These are phyloP conservation scores for Fusarium abutilonis DNA, from an alignment of 2,329 filamentous ascomycete species.

Conservation along the genomic window DNA sequence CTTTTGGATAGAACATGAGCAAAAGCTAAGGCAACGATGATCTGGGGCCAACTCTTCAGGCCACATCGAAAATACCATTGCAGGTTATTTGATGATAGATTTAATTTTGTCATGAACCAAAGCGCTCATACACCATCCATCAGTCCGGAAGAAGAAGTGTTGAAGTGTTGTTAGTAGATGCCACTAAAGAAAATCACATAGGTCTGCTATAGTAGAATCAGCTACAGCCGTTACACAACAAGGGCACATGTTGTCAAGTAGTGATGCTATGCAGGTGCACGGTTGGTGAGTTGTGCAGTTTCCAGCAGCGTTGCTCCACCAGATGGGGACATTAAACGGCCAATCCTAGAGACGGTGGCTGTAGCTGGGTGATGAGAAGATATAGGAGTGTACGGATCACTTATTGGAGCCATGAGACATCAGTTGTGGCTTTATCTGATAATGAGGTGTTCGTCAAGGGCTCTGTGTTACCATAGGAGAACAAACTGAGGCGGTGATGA, in stretches of 20 bases:
- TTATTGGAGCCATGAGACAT: neutral
- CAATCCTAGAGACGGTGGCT: constrained; percentile 18
- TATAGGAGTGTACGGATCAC: constrained; percentile 14
- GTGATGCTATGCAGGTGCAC: constrained; percentile 18
- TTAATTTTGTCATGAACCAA: neutral
- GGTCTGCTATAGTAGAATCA: neutral
- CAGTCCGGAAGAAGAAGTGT: neutral
- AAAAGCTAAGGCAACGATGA: constrained; percentile 73
- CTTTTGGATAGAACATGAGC: constrained; percentile 85
- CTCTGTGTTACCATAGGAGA: constrained; percentile 1
- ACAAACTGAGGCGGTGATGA: constrained; percentile 3
- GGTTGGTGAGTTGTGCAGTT: constrained; percentile 14
- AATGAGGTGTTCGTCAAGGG: constrained; percentile 1
- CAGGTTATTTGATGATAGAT: neutral
- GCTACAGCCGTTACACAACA: constrained; percentile 8
- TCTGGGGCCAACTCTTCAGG: neutral
- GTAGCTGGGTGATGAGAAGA: constrained; percentile 12
- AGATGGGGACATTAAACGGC: constrained; percentile 13
- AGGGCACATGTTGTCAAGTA: constrained; percentile 8
- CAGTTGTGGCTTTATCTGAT: neutral
- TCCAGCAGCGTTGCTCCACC: constrained; percentile 23
- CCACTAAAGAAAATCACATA: neutral
- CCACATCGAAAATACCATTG: neutral
- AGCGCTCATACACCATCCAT: neutral
- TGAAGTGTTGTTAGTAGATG: neutral